Base-by-base conservation (phyloP, 345 rosid species). In the Chamaenerion angustifolium region DNA sequence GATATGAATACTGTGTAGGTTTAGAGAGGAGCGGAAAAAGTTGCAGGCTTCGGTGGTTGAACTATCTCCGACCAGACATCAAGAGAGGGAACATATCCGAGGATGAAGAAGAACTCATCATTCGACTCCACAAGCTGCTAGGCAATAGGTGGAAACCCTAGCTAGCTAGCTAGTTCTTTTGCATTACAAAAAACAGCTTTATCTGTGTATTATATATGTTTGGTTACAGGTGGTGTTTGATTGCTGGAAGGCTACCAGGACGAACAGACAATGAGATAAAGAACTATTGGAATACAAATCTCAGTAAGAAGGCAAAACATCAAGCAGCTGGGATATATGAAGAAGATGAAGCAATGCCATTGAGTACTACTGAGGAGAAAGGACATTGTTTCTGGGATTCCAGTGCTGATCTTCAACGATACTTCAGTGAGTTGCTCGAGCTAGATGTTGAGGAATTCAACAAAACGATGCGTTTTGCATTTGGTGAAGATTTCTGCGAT, bases 101-200 rank as follows among this genome's bases (percentile, higher is more conserved):
- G 7, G 66, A 62, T 25, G 66, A 62, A 43, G 66, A 55, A 40
- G 66, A 62, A 3, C 66, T 62, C 60, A 62, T 62, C 52, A 17
- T 15, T n/a, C 49, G 66, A 55, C 66, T 62, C 46, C 66, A 62
- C 44, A 62, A 16, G 56, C 66, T 62, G 13, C 31, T 62, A 8
- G 63, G 63, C 16, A 59, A 45, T 44, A 42, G 62, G 62, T 50
- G 15, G 17, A 25, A n/a, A n/a, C n/a, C n/a, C n/a, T n/a, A 21
- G 25, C 25, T 21, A 21, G 25, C 25, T 21, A 21, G 25, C 25
- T 21, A 21, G 1, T 1, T 1, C 25, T 1, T 21, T 21, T 1
- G 1, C 25, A 21, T 4, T 21, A 21, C 25, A 21, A 21, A 1
- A 4, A 21, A 21, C 25, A n/a, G n/a, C n/a, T 49, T 49, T 50